Conservation (phyloP, 1,139 yeast species). For the Geotrichum fermentans region DNA sequence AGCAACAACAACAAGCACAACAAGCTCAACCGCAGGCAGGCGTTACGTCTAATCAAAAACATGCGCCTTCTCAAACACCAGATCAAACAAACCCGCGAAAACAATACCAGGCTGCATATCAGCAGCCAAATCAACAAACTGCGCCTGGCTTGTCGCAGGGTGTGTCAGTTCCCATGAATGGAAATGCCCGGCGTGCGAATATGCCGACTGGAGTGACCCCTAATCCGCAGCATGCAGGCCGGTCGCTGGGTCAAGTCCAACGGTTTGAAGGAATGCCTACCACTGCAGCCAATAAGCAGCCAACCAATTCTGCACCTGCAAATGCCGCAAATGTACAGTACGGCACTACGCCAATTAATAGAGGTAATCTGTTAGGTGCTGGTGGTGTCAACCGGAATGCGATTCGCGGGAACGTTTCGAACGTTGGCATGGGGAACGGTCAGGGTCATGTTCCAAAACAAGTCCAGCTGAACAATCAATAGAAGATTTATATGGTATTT, state of each 20-base stretch:
- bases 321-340: neutral
- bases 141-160: neutral
- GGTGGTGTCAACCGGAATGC: neutral
- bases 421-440: neutral
- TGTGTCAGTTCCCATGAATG: neutral
- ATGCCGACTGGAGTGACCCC: neutral
- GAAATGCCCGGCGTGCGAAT: neutral
- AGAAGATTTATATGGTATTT: neutral
- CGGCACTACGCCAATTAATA: neutral
- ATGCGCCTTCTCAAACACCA: neutral
- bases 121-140: neutral
- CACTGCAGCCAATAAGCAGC: neutral
- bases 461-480: constrained; percentile 4
- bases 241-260: neutral
- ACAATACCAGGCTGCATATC: neutral
- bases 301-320: neutral
- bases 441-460: neutral
- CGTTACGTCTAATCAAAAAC: neutral
- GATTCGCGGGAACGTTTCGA: too few species aligned
- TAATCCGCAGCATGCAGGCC: neutral
- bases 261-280: neutral
- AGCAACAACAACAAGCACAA: constrained; percentile 27
- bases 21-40: constrained; percentile 18
- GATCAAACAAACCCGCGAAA: constrained; percentile 1
- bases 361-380: neutral